Conservation (phyloP, 805 yeast genomes). For the Schwanniomyces polymorphus region DNA sequence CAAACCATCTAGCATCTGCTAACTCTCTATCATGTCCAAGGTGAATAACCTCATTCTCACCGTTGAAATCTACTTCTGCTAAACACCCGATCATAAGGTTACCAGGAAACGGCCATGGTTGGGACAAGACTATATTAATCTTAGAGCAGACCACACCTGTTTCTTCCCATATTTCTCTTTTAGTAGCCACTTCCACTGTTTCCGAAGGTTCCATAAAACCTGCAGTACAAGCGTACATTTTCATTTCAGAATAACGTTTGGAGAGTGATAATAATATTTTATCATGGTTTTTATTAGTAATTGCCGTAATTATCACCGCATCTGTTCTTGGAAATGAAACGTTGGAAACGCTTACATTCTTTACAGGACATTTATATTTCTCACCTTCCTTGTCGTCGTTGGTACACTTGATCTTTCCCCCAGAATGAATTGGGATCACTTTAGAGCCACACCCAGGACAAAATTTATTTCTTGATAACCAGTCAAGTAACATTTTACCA, state of each 20-base stretch:
- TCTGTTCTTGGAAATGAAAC: constrained; percentile 92
- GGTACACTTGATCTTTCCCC: constrained; percentile 60
- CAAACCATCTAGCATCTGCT: constrained; percentile 84
- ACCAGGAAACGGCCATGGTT: constrained; percentile 98
- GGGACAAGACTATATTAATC: constrained; percentile 68
- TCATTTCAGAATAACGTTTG: constrained; percentile 52
- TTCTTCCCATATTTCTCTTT: constrained; percentile 94
- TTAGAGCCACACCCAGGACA: constrained; percentile 86
- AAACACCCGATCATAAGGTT: constrained; percentile 92
- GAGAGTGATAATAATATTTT: constrained; percentile 72
- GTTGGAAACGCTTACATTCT: constrained; percentile 56
- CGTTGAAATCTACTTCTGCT: constrained; percentile 72
- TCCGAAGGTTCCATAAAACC: constrained; percentile 97
- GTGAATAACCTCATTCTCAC: constrained; percentile 61
- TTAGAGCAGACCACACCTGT: constrained; percentile 71
- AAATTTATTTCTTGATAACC: constrained; percentile 70
- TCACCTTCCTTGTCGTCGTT: constrained; percentile 13
- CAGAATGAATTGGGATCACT: constrained; percentile 64
- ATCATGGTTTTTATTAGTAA: constrained; percentile 58
- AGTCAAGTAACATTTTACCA: constrained; percentile 80
- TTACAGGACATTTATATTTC: constrained; percentile 34
- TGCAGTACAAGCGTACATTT: constrained; percentile 82
- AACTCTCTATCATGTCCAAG: constrained; percentile 85
- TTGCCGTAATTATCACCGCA: constrained; percentile 81
- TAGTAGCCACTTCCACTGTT: constrained; percentile 82